These are phyloP conservation scores for Mediolabrus comicus DNA, from an alignment of 108 stramenopile species.

Conservation along the genomic window DNA sequence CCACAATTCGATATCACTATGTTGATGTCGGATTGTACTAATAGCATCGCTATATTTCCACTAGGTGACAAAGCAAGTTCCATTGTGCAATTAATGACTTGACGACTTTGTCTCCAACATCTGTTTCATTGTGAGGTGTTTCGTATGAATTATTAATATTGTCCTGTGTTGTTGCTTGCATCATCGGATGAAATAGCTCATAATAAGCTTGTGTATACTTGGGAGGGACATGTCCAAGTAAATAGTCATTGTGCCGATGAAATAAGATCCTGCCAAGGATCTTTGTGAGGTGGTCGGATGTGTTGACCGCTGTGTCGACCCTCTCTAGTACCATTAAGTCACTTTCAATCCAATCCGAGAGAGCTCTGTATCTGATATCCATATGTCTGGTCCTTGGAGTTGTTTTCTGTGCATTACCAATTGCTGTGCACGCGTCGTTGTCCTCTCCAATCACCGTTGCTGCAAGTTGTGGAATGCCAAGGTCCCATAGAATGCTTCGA, in stretches of 20 bases:
- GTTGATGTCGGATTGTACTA: no score
- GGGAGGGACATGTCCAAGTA: conserved; percentile 3
- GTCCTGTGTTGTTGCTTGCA: no score
- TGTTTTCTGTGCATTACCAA: conserved; percentile 16
- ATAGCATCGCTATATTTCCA: no score
- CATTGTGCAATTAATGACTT: no score
- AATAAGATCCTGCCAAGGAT: no score
- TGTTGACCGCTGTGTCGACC: not conserved
- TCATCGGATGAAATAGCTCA: no score
- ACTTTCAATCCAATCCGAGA: conserved; percentile 6
- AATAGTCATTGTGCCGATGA: not conserved
- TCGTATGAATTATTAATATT: no score
- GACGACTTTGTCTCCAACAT: no score
- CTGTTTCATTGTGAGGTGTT: no score
- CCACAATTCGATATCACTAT: no score
- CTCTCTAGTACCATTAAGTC: conserved; percentile 2
- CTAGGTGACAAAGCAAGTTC: no score
- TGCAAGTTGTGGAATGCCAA: conserved; percentile 24
- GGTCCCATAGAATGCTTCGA: conserved; percentile 29
- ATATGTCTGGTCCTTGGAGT: conserved; percentile 20
- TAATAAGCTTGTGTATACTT: no score
- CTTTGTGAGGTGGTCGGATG: conserved; percentile 1
- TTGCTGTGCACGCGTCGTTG: conserved; percentile 15
- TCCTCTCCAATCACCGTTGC: conserved; percentile 25
- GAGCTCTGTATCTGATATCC: conserved; percentile 7